Evolutionary conservation across 768 basidiomycete genomes (phyloP).

Genomic region (Termitomyces sp.): DNA sequence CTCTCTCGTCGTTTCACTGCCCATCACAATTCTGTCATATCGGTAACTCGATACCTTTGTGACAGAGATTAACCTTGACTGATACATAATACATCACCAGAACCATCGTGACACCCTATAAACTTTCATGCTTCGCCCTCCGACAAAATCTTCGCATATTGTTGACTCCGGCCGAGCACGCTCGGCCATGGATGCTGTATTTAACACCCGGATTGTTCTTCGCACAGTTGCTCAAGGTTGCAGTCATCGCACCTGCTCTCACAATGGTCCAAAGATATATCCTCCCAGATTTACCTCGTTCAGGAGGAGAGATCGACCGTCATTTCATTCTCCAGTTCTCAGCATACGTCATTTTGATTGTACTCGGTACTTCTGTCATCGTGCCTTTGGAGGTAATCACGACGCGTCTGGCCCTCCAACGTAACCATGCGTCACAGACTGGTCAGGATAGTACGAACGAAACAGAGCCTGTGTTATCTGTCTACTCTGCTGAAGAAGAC

Average conservation of each 20-base stretch:
- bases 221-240: slow-evolving; percentile 42
- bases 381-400: slow-evolving; percentile 76
- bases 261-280: not conserved
- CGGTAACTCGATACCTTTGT: slow-evolving; percentile 4
- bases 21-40: slow-evolving; percentile 2
- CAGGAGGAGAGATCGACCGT: not conserved
- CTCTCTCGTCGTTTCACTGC: slow-evolving; percentile 1
- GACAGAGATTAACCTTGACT: not conserved
- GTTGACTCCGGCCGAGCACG: slow-evolving; percentile 74
- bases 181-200: slow-evolving; percentile 74
- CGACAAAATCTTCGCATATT: slow-evolving; percentile 61
- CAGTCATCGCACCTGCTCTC: slow-evolving; percentile 28
- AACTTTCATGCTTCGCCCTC: slow-evolving; percentile 57
- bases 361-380: slow-evolving; percentile 52
- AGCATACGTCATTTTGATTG: slow-evolving; percentile 37
- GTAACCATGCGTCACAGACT: slow-evolving; percentile 65
- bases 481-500: slow-evolving; percentile 8
- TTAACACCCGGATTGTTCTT: slow-evolving; percentile 71
- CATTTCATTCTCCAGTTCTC: not conserved
- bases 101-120: slow-evolving; percentile 76
- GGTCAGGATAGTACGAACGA: slow-evolving; percentile 20
- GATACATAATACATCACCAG: slow-evolving; percentile 31
- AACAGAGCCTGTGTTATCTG: not conserved
- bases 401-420: slow-evolving; percentile 73
- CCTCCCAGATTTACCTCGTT: not conserved